A percentile compares a stretch with the other conserved stretches of the same genome.
These are phyloP conservation scores for Trichoderma endophyticum DNA, from an alignment of 2,329 filamentous ascomycete genomes.

Conservation along the genomic window DNA sequence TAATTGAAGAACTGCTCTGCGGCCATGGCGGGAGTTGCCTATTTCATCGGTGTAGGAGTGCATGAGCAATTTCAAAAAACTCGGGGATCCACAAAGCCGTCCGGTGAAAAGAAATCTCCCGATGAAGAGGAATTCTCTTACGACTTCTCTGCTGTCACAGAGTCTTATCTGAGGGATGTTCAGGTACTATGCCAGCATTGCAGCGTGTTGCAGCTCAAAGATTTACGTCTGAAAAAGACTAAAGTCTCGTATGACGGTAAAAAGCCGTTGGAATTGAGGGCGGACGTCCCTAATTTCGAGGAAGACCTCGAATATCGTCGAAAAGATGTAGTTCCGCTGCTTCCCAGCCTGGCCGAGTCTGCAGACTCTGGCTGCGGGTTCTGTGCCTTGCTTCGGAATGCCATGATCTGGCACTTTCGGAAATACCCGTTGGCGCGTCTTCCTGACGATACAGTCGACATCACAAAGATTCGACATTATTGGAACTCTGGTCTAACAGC, in stretches of 20 bases:
- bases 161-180: background rate
- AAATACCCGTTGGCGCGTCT: background rate
- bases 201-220: background rate
- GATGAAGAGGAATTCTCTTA: background rate
- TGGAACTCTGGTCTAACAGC: background rate
- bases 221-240: background rate
- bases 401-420: background rate
- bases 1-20: background rate
- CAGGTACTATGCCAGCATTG: background rate
- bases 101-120: background rate
- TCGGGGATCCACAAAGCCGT: background rate
- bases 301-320: background rate
- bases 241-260: background rate
- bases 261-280: background rate
- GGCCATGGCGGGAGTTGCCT: background rate
- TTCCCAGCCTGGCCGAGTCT: background rate
- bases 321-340: background rate
- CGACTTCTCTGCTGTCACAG: background rate
- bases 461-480: background rate
- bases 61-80: background rate
- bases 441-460: background rate
- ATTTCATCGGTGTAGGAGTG: background rate
- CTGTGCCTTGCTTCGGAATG: background rate
- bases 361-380: background rate
- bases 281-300: background rate